Base-by-base conservation (phyloP, 805 yeast genomes). In the Schwanniomyces vanrijiae region DNA sequence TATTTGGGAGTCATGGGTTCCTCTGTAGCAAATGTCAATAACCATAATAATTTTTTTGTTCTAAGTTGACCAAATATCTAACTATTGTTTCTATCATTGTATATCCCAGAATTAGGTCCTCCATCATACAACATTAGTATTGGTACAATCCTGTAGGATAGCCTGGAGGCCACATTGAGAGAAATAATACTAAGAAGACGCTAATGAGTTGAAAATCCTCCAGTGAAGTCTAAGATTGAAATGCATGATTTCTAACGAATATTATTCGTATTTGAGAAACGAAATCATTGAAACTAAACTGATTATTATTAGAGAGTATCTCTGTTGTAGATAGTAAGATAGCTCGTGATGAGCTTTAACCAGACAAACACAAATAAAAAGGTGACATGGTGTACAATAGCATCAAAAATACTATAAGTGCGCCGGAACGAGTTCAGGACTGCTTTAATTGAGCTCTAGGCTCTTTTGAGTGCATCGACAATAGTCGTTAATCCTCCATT, bases 131-230 rank as follows among this genome's bases (percentile, higher is more conserved):
- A 19, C 19, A 8, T 24, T 19, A 16, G 37, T 43, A 48, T 48
- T 48, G 51, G 44, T 40, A 41, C 51, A 45, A 22, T 45, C 47
- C 50, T 41, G 26, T 19, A 28, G 50, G 50, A 47, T 9, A 47
- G 50, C 50, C 50, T 47, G 39, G 28, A 43, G 16, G 19, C 11
- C 21, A 21, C n/a, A 18, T 29, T 43, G 7, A 14, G 10, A 16
- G 19, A 3, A 14, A 31, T 16, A 11, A 4, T 16, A 31, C 35
- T 31, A 31, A 16, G 35, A 31, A 31, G 11, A 31, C 20, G 35
- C 19, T 31, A 31, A 31, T 16, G 18, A 7, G 6, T 16, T 14
- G 20, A 14, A 31, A 26, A 26, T 13, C 19, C 20, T 7, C 16
- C 10, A 14, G 6, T 14, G 35, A 7, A 31, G 8, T 5, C 35